Evolutionary conservation across 331 rosid genomes (phyloP), one percentile per base, ranked within the genome.

Genomic region (Spiraea crenata): DNA sequence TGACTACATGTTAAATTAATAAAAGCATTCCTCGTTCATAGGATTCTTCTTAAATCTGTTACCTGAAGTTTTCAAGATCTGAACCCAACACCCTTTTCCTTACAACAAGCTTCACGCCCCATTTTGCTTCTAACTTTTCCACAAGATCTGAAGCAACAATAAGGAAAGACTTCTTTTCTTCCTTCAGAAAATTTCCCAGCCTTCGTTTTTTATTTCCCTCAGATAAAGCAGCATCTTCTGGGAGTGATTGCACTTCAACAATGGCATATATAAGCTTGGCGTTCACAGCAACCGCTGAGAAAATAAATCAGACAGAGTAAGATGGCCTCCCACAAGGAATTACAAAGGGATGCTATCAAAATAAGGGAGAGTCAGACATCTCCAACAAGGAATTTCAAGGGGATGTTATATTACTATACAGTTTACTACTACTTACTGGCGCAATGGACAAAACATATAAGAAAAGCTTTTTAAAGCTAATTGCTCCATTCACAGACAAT

Each of bases 211-310:
- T 86, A 51, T 80, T 88, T 74, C 74, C 91, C 58, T 79, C 85
- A 72, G 86, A 74, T 66, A 82, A 65, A 51, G 91, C 78, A 52
- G 17, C 78, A 61, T 81, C 77, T 72, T 82, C 93, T 17, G 80
- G 66, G 70, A 57, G 76, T 54, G 83, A 52, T 63, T 84, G 85
- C 71, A 89, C 69, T 86, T 91, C 95, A 79, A 91, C 91, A 63
- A 95, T 75, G 81, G 89, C 95, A 86, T 95, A 95, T 77, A 86
- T 86, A 84, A 95, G 96, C 87, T 88, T 91, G 74, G 87, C 77
- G 83, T 91, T 95, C 80, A 91, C 95, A 2, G 97, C 99, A 86
- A 95, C 96, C 58, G 99, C 99, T 95, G 89, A 70, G 69, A 77
- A 80, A 47, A 77, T 62, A 71, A 84, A 48, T 79, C 74, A 38